These are phyloP conservation scores for Solanum tacnaense DNA, from an alignment of 257 asterid species.

Conservation along the genomic window DNA sequence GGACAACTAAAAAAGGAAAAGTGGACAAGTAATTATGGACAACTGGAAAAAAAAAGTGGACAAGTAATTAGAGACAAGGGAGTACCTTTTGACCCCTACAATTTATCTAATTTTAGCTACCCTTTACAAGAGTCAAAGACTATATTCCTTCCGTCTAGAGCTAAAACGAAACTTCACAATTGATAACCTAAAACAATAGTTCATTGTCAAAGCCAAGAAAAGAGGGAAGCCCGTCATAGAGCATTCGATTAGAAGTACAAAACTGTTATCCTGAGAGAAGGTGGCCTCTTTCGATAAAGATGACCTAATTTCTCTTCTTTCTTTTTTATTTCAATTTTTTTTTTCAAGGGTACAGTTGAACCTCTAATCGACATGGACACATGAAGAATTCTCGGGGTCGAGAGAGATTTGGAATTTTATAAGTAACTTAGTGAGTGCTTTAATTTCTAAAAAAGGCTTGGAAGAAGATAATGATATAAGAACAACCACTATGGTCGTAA, in stretches of 20 bases:
- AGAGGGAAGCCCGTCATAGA: background rate
- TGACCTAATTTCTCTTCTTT: background rate
- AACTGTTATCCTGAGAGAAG: background rate
- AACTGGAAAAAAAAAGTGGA: no score
- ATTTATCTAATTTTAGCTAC: background rate
- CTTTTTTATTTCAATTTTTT: background rate
- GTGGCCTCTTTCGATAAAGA: background rate
- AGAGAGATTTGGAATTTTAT: background rate
- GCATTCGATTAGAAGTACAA: background rate
- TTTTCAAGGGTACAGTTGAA: background rate
- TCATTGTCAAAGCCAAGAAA: background rate
- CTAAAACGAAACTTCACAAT: background rate
- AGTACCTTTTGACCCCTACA: background rate
- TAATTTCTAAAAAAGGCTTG: background rate
- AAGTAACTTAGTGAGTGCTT: background rate
- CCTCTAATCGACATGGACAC: background rate
- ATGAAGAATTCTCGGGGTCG: background rate
- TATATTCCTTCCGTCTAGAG: background rate
- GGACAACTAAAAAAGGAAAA: no score
- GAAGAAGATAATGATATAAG: background rate
- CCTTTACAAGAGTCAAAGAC: background rate
- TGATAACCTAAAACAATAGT: background rate
- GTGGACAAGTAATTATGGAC: no score
- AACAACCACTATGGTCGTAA: background rate
- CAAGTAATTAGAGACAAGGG: no score